These are phyloP conservation scores for Hibiscus mutabilis DNA, from an alignment of 345 rosid species.

Conservation along the genomic window DNA sequence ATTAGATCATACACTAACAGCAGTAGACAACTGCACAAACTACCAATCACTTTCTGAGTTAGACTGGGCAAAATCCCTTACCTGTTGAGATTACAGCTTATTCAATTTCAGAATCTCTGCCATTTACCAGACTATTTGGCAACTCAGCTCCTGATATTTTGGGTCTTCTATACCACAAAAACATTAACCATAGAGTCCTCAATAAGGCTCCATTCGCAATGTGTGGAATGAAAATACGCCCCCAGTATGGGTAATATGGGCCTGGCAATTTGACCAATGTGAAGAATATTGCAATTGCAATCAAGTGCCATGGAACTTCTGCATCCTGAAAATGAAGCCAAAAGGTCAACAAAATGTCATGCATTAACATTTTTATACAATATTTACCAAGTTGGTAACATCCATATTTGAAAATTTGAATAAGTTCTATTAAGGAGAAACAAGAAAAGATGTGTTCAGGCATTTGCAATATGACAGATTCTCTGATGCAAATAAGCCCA, in stretches of 20 bases:
- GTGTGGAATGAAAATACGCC: constrained; percentile 72
- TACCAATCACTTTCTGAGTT: not conserved
- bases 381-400: not conserved
- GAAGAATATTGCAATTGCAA: constrained; percentile 52
- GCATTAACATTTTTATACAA: not conserved
- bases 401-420: not conserved
- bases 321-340: constrained; percentile 52
- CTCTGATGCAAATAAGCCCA: not conserved
- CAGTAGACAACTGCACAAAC: not conserved
- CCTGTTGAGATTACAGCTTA: constrained; percentile 15
- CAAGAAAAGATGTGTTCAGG: not conserved
- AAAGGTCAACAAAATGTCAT: not conserved
- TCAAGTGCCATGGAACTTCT: constrained; percentile 85
- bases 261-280: constrained; percentile 66
- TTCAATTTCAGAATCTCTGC: constrained; percentile 16
- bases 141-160: constrained; percentile 15
- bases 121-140: not conserved
- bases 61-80: constrained; percentile 6
- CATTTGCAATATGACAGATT: not conserved
- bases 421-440: not conserved
- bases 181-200: constrained; percentile 56
- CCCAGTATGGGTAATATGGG: constrained; percentile 85
- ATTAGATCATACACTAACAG: not conserved
- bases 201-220: constrained; percentile 71
- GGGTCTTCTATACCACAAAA: constrained; percentile 54